Evolutionary conservation across 768 basidiomycete species (phyloP), one percentile per base, ranked within the genome.

Genomic region (Gymnopilus junonius): DNA sequence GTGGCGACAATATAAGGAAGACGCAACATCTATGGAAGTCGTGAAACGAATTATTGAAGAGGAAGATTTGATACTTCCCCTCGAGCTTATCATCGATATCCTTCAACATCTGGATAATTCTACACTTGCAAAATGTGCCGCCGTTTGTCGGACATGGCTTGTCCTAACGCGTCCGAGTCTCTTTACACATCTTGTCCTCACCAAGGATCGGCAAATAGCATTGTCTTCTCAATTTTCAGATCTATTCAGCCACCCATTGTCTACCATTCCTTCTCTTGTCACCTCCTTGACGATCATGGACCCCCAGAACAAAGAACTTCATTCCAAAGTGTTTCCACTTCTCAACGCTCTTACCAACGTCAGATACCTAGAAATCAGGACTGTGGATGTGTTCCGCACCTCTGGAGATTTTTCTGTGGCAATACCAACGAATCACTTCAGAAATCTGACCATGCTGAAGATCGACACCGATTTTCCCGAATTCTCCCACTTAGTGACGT

Each of bases 251-350:
- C 35, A 39, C 8, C 54, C 54, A 4, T 27, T 55, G 15, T 55
- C 54, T 14, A 40, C 54, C 35, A 25, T 55, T 17, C n/a, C 54
- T 8, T 25, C 54, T 29, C 20, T 39, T 4, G 54, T 55, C 21
- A 55, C 54, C 8, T 55, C 54, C 2, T 55, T 55, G 54, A 55
- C 54, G 11, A 55, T 55, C 31, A 55, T 55, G 11, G 54, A 55
- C 10, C 31, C 54, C 4, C 35, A 39, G 20, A 17, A 37, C 25
- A 37, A 32, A 51, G 29, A 29, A 10, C 27, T 55, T 21, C 29
- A 23, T 15, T 39, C n/a, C 37, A 39, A 25, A 6, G 27, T 55
- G 5, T 23, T 55, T 3, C 54, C 54, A 7, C 35, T 55, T 14
- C 54, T 55, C 34, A 25, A 20, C 35, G 4, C 34, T 14, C 34